phyloP scores from a whole-genome alignment of 441 rosid species.

The Erysimum cheiri region DNA sequence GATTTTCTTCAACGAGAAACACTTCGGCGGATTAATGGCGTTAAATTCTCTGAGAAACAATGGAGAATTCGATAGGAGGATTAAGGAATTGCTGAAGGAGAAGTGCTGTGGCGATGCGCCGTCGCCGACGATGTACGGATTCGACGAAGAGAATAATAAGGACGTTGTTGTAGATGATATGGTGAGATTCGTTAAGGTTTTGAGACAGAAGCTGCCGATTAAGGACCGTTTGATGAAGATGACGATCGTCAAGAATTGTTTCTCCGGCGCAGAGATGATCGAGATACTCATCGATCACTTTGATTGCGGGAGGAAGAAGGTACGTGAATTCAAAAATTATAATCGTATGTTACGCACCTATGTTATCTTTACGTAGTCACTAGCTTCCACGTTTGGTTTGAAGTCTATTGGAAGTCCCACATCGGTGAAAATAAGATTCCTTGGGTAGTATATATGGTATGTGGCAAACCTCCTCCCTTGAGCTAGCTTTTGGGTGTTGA shows the following conservation, averaged over 20 bases:
- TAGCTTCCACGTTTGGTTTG: neutral
- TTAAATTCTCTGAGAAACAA: slow-evolving; percentile 79
- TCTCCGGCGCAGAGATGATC: slow-evolving; percentile 74
- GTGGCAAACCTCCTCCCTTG: too few species aligned
- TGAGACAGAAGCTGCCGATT: slow-evolving; percentile 76
- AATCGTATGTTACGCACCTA: slow-evolving; percentile 35
- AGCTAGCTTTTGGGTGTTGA: too few species aligned
- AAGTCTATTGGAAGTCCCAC: too few species aligned
- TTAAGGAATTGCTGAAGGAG: slow-evolving; percentile 57
- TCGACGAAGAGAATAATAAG: slow-evolving; percentile 66
- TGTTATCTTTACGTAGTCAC: slow-evolving; percentile 8
- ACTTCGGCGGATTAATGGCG: slow-evolving; percentile 82
- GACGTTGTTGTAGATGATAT: slow-evolving; percentile 55
- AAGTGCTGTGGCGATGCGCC: slow-evolving; percentile 71
- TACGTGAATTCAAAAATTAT: slow-evolving; percentile 30
- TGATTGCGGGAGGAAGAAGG: slow-evolving; percentile 80
- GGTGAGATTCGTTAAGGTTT: slow-evolving; percentile 53
- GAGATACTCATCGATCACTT: slow-evolving; percentile 68
- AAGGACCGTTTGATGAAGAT: slow-evolving; percentile 85
- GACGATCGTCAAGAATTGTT: slow-evolving; percentile 88
- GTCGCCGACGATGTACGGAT: slow-evolving; percentile 62
- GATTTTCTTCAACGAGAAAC: slow-evolving; percentile 83
- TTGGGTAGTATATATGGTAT: too few species aligned
- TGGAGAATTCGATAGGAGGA: slow-evolving; percentile 62
- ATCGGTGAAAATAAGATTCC: too few species aligned